These are phyloP conservation scores for Apophysomyces sp. DNA, from an alignment of 371 early-diverging fungal genomes.

Conservation along the genomic window DNA sequence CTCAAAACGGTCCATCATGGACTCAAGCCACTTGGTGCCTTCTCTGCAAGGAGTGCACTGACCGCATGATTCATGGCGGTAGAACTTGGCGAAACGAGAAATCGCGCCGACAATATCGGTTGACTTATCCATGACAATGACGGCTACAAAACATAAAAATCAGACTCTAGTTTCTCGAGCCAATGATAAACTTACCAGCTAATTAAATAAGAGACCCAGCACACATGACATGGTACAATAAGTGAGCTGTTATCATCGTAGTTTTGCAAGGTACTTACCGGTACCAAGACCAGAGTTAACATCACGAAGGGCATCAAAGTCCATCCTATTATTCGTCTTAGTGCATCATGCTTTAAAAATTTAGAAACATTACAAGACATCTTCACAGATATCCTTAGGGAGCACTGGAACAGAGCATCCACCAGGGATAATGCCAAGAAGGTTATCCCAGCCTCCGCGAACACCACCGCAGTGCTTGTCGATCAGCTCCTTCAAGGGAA, in stretches of 20 bases:
- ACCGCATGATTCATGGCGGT: conserved; percentile 96
- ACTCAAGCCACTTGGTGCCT: conserved; percentile 92
- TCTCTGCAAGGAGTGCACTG: conserved; percentile 99
- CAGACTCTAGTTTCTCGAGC: not conserved
- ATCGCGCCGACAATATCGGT: conserved; percentile 80
- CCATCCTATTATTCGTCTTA: conserved; percentile 66
- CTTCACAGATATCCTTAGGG: conserved; percentile 85
- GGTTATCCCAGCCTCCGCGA: conserved; percentile 98
- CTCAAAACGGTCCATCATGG: conserved; percentile 96
- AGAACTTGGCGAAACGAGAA: conserved; percentile 89
- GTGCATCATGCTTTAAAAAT: not conserved
- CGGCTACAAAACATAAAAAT: conserved; percentile 46
- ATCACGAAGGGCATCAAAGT: conserved; percentile 96
- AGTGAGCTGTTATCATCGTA: not conserved
- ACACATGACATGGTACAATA: not conserved
- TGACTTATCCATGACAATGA: conserved; percentile 98
- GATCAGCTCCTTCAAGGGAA: conserved; percentile 91
- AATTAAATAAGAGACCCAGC: not conserved
- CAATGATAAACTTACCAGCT: conserved; percentile 28
- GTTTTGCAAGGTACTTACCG: conserved; percentile 37
- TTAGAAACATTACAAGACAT: conserved; percentile 62
- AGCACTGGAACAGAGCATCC: conserved; percentile 95
- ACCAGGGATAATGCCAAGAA: conserved; percentile 96
- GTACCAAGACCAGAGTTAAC: conserved; percentile 94
- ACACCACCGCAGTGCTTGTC: conserved; percentile 98